Percentiles rank a stretch among this genome's conserved stretches.
phyloP scores from a whole-genome alignment of 805 yeast species.

The Scheffersomyces coipomensis region DNA sequence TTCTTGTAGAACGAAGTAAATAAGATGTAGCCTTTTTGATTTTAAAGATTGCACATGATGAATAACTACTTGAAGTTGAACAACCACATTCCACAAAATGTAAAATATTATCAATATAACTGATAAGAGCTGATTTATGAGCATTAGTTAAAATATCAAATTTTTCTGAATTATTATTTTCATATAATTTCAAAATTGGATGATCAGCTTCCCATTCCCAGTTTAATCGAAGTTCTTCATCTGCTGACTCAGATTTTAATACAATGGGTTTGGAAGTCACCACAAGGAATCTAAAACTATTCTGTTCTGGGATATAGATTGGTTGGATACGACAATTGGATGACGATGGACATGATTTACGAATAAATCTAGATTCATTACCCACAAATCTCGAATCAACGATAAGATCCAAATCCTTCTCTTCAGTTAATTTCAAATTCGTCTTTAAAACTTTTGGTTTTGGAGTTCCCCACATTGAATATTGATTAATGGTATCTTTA shows the following conservation, averaged over 20 bases:
- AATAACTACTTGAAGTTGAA: constrained; percentile 31
- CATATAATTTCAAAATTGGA: constrained; percentile 59
- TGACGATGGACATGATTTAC: constrained; percentile 61
- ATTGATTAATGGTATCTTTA: constrained; percentile 70
- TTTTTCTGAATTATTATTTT: constrained; percentile 27
- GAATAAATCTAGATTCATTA: constrained; percentile 67
- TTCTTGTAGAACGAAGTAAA: constrained; percentile 58
- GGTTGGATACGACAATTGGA: constrained; percentile 72
- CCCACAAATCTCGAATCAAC: constrained; percentile 83
- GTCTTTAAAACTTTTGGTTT: constrained; percentile 38
- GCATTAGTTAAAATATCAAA: constrained; percentile 56
- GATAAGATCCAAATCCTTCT: constrained; percentile 47
- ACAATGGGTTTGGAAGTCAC: constrained; percentile 54
- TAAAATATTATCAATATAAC: constrained; percentile 61
- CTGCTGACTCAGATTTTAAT: constrained; percentile 34
- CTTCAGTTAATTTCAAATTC: constrained; percentile 12
- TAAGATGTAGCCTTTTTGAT: constrained; percentile 62
- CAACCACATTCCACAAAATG: constrained; percentile 67
- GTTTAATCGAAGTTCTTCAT: constrained; percentile 71
- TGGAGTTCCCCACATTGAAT: constrained; percentile 68
- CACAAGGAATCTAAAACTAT: constrained; percentile 50
- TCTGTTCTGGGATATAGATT: constrained; percentile 38
- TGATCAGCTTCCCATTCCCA: constrained; percentile 90
- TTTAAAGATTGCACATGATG: constrained; percentile 57
- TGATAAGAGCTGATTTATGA: constrained; percentile 54